Conservation (phyloP, 2,329 filamentous ascomycete genomes). For the Hypoxylon sp. region DNA sequence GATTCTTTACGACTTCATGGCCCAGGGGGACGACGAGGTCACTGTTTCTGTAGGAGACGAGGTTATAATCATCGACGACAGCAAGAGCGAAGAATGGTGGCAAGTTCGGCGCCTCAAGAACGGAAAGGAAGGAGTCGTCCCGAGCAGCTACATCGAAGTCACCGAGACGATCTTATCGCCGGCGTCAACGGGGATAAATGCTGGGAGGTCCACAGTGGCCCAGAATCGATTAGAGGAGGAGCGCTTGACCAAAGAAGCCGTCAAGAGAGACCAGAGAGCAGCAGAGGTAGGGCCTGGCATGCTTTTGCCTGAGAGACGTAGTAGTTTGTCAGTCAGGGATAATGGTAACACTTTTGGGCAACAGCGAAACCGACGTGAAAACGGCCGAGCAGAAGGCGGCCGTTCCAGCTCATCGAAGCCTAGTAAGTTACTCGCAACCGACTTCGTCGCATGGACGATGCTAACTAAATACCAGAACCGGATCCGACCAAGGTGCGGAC, state of each 20-base stretch:
- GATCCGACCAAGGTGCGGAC: conserved; percentile 86
- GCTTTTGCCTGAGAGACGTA: conserved; percentile 81
- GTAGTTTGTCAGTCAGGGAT: conserved; percentile 79
- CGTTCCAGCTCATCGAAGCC: conserved; percentile 73
- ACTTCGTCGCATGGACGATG: conserved; percentile 38
- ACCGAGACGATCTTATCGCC: conserved; percentile 74
- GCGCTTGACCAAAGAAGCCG: conserved; percentile 83
- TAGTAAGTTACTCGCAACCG: conserved; percentile 71
- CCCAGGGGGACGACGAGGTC: conserved; percentile 96
- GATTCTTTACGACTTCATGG: conserved; percentile 95
- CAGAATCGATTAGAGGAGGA: conserved; percentile 86
- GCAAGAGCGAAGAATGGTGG: conserved; percentile 98
- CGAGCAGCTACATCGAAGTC: conserved; percentile 95
- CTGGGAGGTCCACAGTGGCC: conserved; percentile 76
- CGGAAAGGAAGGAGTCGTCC: conserved; percentile 94
- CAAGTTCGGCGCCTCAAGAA: conserved; percentile 92
- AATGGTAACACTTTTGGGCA: conserved; percentile 76
- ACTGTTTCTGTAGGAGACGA: conserved; percentile 92
- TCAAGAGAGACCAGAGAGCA: conserved; percentile 75
- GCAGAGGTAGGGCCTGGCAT: conserved; percentile 84
- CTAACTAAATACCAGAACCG: conserved; percentile 71
- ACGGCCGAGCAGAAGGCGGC: conserved; percentile 69
- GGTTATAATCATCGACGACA: conserved; percentile 89
- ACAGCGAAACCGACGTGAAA: conserved; percentile 81
- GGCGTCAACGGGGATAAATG: conserved; percentile 65